Base-by-base conservation (phyloP, 2,329 filamentous ascomycete genomes). In the Trichoderma breve region DNA sequence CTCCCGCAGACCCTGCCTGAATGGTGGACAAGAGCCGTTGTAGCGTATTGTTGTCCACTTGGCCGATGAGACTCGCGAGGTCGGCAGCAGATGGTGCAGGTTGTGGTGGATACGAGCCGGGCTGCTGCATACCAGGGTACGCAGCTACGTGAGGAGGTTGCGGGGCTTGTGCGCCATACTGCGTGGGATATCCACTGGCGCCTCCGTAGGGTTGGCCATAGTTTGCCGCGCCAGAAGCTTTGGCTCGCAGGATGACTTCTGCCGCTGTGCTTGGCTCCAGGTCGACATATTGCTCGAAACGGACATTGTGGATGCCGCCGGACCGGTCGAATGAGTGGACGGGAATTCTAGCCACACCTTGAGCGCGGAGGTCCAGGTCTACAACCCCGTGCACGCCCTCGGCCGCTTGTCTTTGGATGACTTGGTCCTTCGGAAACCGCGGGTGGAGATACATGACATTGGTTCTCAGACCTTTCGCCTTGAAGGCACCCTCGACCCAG, bases 341-440 rank as follows among this genome's bases (percentile, higher is more conserved):
- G 0, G 92, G 89, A 65, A 98, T 92, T 78, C 91, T 94, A 74
- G 90, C 90, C 2, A 87, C 87, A 39, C 86, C 85, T 77, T 97
- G 92, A 26, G 93, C 89, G 60, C 86, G 85, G 65, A 89, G 85
- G 73, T 92, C 90, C 15, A 98, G 87, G 76, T 94, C 91, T 6
- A 93, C 90, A 15, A 98, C 92, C 9, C 92, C 95, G 66, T 93
- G 88, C 1, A 98, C 95, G 21, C 96, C 95, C 80, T 98, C 95
- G 12, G 95, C 84, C 47, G 97, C 93, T 79, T 97, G 94, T 67
- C 93, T 88, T 75, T 93, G 91, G 67, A 98, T 89, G n/a, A 97
- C 90, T 6, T 91, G 89, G 43, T 92, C 89, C 73, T 95, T 90
- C 21, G 92, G 89, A 60, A 97, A 89, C 26, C 92, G 90, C 34